Conservation (phyloP, 192 early-diverging fungal genomes). For the Oehlia diaphana region DNA sequence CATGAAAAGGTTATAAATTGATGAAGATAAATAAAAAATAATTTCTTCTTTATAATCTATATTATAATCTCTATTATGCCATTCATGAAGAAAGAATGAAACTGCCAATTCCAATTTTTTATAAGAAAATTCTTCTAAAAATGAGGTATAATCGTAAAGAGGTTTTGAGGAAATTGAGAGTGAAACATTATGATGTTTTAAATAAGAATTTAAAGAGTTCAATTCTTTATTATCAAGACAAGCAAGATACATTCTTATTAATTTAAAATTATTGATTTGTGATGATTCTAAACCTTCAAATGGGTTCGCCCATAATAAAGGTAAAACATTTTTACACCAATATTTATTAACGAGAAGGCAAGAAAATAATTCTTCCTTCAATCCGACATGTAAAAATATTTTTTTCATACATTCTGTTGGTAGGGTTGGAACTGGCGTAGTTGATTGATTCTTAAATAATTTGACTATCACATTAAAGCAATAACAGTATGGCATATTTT, state of each 20-base stretch:
- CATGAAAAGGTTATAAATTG: conserved; percentile 2
- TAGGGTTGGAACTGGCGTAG: background rate
- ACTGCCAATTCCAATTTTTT: conserved; percentile 1
- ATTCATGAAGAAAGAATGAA: background rate
- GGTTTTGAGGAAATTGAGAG: background rate
- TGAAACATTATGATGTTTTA: background rate
- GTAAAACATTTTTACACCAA: conserved; percentile 20
- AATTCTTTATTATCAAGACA: background rate
- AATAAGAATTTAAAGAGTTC: background rate
- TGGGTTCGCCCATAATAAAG: conserved; percentile 12
- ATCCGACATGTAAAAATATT: conserved; percentile 4
- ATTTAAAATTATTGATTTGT: conserved; percentile 3
- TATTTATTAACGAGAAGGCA: background rate
- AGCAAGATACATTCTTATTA: conserved; percentile 2
- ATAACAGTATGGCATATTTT: background rate
- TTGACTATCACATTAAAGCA: background rate
- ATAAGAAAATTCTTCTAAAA: conserved; percentile 11
- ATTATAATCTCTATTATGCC: background rate
- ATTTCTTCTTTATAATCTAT: background rate
- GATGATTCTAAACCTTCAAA: background rate
- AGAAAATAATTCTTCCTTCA: background rate
- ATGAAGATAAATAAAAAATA: background rate
- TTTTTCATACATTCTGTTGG: conserved; percentile 14
- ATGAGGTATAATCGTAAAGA: background rate
- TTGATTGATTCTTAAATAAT: background rate